Base-by-base conservation (phyloP, 371 early-diverging fungal genomes). In the Mucor mucedo region DNA sequence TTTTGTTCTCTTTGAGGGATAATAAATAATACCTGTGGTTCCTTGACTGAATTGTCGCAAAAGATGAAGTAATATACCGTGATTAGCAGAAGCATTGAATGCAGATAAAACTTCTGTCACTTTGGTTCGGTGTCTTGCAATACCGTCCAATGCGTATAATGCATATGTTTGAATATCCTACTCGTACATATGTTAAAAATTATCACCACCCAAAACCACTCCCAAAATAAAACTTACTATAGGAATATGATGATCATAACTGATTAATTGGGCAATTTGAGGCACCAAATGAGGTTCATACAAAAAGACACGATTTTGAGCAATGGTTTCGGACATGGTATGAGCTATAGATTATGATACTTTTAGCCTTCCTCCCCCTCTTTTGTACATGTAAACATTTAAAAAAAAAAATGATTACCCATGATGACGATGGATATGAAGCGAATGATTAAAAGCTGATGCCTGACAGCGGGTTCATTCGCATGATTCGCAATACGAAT, bases 1-100 rank as follows among this genome's bases (percentile, higher is more conserved):
- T 84, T 85, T 62, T 88, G 84, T 28, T 41, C 21, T 21, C 21
- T 21, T 21, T 21, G 0, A 21, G 21, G 21, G 21, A 21, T 21
- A 21, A 21, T 21, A 21, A 21, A 21, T 21, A 21, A 21, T 64
- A 64, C 58, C 42, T 21, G 69, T 39, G n/a, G 50, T 33, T 3
- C 44, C 11, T 57, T 53, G 52, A 35, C 40, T 27, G 3, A 70
- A 38, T 69, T 87, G 90, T 54, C 92, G 88, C 33, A 94, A 58
- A 7, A 91, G 82, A 63, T 87, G 90, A 71, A 98, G 83, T n/a
- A 98, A 75, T 10, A 90, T 79, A 21, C 98, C 98, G 69, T 98
- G 97, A 68, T 95, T 97, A 2, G 94, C 95, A 3, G 94, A 91
- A 0, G 95, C 95, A 67, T 95, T 95, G 52, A 97, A 74, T 0